phyloP scores from a whole-genome alignment of 2,329 filamentous ascomycete species.

The Sclerotinia subarctica region DNA sequence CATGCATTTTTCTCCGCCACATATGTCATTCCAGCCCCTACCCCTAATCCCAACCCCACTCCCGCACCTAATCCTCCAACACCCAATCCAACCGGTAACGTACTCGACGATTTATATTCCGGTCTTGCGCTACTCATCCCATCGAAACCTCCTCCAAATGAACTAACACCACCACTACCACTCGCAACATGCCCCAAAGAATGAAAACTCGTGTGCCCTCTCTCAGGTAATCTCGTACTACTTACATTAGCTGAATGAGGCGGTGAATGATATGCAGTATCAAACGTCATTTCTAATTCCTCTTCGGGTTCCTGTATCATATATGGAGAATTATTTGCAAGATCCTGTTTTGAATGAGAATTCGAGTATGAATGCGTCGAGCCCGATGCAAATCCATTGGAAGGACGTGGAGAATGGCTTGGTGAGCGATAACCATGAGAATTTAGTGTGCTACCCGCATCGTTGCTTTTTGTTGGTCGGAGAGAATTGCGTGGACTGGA shows the following conservation, averaged over 20 bases:
- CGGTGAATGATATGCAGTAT: conserved; percentile 49
- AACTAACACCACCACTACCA: neutral
- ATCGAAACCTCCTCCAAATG: conserved; percentile 5
- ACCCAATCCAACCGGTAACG: conserved; percentile 39
- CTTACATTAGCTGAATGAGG: conserved; percentile 27
- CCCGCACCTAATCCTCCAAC: neutral
- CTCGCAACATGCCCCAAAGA: neutral
- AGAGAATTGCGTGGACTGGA: conserved; percentile 35
- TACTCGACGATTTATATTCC: conserved; percentile 46
- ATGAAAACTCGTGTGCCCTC: neutral
- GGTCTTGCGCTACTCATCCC: conserved; percentile 36
- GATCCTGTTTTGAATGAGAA: conserved; percentile 14
- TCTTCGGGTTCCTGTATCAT: conserved; percentile 38
- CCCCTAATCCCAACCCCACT: conserved; percentile 10
- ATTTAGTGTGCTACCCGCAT: conserved; percentile 39
- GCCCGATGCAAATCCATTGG: conserved; percentile 9
- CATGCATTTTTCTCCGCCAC: conserved; percentile 58
- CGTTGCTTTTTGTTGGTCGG: conserved; percentile 49
- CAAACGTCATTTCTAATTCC: conserved; percentile 69
- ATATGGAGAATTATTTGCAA: conserved; percentile 15
- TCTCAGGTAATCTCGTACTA: conserved; percentile 4
- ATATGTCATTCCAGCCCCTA: neutral
- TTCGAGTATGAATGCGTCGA: conserved; percentile 17
- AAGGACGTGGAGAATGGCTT: conserved; percentile 24
- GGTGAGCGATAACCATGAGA: conserved; percentile 22